Base-by-base conservation (phyloP, 139 green algal genomes). In the Asterochloris sp. region DNA sequence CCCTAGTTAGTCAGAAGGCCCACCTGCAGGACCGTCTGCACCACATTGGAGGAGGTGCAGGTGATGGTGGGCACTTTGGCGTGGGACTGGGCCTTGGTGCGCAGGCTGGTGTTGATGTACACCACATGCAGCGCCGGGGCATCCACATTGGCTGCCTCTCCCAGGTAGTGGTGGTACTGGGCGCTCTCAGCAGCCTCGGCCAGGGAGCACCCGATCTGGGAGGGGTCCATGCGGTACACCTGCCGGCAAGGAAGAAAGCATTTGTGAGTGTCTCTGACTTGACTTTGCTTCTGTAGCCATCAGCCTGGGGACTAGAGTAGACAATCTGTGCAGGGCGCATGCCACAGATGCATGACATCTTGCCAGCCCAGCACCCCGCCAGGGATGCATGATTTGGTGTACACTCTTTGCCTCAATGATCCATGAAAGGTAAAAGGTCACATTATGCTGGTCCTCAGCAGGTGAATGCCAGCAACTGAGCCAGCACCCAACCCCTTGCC, bases 31-130 rank as follows among this genome's bases (percentile, higher is more conserved):
- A 99, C 89, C 0, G 97, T 99, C 85, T 97, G 94, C 82, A 99
- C 95, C 12, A 99, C 97, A 87, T 99, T 99, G 83, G 91, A 97
- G 47, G 95, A 99, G 66, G 97, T 99, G 89, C 97, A 99, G 15
- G 97, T 99, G 90, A 99, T 99, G 84, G 97, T 99, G 73, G 97
- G 97, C 76, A 99, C 93, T 0, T 88, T 60, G 26, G 82, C 78
- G 78, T 99, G 85, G 11, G 94, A 93, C 15, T 83, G 79, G 11
- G 97, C 97, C 92, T 98, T 99, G 78, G 97, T 99, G 76, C 91
- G 90, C 62, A 99, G 88, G 62, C 89, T 95, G 17, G 97, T 99
- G 90, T 99, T 99, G 91, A 99, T 99, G 92, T 99, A 99, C 21
- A 99, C 89, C 27, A 92, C 87, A 76, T 90, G 87, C 67, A 84